Evolutionary conservation across 1,284 basidiomycete genomes (phyloP).

Genomic region (Rhodotorula sp.): DNA sequence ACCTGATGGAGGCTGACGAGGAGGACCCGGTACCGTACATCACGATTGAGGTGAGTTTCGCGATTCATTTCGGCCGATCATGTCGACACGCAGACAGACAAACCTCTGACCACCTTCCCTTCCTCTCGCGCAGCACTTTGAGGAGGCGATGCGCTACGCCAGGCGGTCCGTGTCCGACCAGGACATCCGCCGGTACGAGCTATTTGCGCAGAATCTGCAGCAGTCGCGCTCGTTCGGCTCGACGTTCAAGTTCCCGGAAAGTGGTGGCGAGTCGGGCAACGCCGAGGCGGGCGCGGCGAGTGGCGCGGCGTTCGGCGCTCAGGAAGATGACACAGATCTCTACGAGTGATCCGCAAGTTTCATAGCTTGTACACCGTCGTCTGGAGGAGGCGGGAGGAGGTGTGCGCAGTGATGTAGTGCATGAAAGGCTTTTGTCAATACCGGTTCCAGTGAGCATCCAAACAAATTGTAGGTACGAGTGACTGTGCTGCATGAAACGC

Average conservation of each 20-base stretch:
- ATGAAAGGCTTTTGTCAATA: too few relatives aligned
- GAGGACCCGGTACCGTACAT: conserved; percentile 97
- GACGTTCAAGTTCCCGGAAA: conserved; percentile 95
- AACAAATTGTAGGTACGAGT: too few relatives aligned
- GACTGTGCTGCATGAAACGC: too few relatives aligned
- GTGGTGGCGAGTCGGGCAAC: conserved; percentile 54
- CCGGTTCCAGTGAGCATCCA: too few relatives aligned
- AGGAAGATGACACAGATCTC: conserved; percentile 76
- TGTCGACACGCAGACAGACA: too few relatives aligned
- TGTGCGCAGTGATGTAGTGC: too few relatives aligned
- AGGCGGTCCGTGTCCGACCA: conserved; percentile 50
- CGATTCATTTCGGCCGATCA: too few relatives aligned
- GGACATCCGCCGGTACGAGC: conserved; percentile 66
- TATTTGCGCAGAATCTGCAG: conserved; percentile 84
- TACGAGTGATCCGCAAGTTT: conserved; percentile 57
- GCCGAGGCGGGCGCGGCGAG: conserved; percentile 54
- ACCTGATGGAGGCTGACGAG: conserved; percentile 51
- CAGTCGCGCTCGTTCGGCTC: conserved; percentile 71
- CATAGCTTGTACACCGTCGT: too few relatives aligned
- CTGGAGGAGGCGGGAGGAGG: too few relatives aligned
- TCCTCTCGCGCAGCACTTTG: conserved; percentile 2
- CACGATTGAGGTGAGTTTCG: conserved; percentile 57
- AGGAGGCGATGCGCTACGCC: conserved; percentile 70
- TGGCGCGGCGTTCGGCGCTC: conserved; percentile 74
- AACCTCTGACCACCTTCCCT: too few relatives aligned